A percentile compares a stretch with the other conserved stretches of the same genome.
phyloP scores from a whole-genome alignment of 768 basidiomycete genomes.

The Lactarius akahatsu region DNA sequence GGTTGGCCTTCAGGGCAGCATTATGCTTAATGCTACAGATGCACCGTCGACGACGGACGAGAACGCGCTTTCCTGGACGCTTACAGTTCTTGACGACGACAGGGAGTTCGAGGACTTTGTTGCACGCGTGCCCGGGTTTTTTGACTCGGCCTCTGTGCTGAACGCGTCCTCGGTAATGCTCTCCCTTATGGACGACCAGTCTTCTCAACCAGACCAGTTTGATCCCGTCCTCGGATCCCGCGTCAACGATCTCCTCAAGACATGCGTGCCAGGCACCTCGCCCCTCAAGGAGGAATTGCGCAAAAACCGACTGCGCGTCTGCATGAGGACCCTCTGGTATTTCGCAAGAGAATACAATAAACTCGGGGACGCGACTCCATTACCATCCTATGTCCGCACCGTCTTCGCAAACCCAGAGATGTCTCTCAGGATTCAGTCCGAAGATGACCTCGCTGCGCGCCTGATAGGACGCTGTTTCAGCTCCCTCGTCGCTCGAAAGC shows the following conservation, averaged over 20 bases:
- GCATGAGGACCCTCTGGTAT: slow-evolving; percentile 15
- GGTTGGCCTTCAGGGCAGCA: not conserved
- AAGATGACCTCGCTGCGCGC: not conserved
- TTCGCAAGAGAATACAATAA: not conserved
- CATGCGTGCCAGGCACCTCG: slow-evolving; percentile 2
- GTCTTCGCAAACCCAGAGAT: not conserved
- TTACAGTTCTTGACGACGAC: slow-evolving; percentile 9
- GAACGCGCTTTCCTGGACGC: slow-evolving; percentile 12
- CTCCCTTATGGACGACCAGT: not conserved
- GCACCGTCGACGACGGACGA: slow-evolving; percentile 1
- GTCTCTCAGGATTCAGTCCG: not conserved
- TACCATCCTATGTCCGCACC: not conserved
- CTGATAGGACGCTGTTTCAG: not conserved
- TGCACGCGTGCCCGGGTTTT: slow-evolving; percentile 13
- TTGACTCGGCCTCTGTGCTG: not conserved
- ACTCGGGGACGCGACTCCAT: too few relatives aligned
- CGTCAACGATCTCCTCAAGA: slow-evolving; percentile 13
- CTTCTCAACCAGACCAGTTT: not conserved
- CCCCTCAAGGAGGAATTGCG: not conserved
- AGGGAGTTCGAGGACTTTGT: slow-evolving; percentile 15
- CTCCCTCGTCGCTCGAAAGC: slow-evolving; percentile 5
- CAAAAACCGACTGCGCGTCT: not conserved
- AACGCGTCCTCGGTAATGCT: slow-evolving; percentile 2
- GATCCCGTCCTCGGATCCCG: slow-evolving; percentile 16
- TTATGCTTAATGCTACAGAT: not conserved